Percentiles rank a stretch among this genome's conserved stretches.
Conservation (phyloP, 306 rosid species). For the Medicago truncatula region DNA sequence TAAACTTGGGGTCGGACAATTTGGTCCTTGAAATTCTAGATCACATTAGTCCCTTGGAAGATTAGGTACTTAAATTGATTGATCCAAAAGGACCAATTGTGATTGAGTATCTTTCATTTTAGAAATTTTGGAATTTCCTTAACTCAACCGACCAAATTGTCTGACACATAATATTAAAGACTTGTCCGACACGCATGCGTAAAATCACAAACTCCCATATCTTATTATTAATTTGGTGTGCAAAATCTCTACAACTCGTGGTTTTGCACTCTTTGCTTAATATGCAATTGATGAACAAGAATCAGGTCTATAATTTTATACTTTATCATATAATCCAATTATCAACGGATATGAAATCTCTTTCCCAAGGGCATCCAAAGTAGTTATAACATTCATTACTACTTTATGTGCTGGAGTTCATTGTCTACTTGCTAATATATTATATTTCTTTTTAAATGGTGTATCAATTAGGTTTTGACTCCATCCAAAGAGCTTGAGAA, state of each 20-base stretch:
- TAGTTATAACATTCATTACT: constrained; percentile 2
- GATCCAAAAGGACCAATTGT: not conserved
- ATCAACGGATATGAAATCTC: not conserved
- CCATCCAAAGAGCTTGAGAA: constrained; percentile 74
- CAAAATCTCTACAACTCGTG: too few species aligned
- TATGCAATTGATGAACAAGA: not conserved
- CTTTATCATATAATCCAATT: constrained; percentile 2
- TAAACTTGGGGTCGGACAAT: not conserved
- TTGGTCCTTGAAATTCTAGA: not conserved
- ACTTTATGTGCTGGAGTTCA: constrained; percentile 2
- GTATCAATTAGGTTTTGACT: constrained; percentile 57
- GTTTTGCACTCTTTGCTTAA: constrained; percentile 10
- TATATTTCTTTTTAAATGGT: not conserved
- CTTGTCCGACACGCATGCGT: not conserved
- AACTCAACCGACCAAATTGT: not conserved
- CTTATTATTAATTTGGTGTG: not conserved
- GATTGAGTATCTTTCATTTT: not conserved
- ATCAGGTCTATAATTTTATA: not conserved
- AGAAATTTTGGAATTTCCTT: not conserved
- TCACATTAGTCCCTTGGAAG: not conserved
- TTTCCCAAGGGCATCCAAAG: not conserved
- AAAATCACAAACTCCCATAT: not conserved
- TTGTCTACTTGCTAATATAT: not conserved
- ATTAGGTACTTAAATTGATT: not conserved
- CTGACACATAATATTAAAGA: not conserved